A percentile compares a stretch with the other conserved stretches of the same genome.
Conservation (phyloP, 495 filamentous ascomycete genomes). For the Hyaloscypha bicolor region DNA sequence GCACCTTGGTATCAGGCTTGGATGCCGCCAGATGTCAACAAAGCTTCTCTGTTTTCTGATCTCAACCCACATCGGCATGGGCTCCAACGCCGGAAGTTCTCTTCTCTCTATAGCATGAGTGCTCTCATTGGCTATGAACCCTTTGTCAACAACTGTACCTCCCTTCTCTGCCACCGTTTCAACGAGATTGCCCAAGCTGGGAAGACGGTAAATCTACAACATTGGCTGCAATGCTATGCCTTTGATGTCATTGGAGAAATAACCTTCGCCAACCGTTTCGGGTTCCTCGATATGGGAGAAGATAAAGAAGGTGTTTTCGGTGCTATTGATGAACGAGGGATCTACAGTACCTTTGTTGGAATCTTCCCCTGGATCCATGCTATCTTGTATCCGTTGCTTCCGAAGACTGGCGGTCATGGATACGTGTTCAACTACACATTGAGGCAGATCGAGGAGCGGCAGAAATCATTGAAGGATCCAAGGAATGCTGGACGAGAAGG, state of each 20-base stretch:
- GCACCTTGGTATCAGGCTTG: slow-evolving; percentile 39
- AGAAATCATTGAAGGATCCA: slow-evolving; percentile 25
- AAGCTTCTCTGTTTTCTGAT: slow-evolving; percentile 37
- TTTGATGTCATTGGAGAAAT: slow-evolving; percentile 63
- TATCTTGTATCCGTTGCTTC: slow-evolving; percentile 42
- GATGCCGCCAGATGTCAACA: slow-evolving; percentile 27
- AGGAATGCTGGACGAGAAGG: slow-evolving; percentile 23
- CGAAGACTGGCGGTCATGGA: slow-evolving; percentile 44
- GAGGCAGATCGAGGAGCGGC: slow-evolving; percentile 44
- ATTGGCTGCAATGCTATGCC: slow-evolving; percentile 61
- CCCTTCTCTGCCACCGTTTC: slow-evolving; percentile 49
- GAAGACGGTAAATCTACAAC: slow-evolving; percentile 45
- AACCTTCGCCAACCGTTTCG: slow-evolving; percentile 56
- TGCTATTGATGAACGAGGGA: slow-evolving; percentile 41
- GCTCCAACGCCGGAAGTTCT: slow-evolving; percentile 40
- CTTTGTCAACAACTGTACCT: slow-evolving; percentile 54
- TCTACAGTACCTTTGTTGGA: slow-evolving; percentile 50
- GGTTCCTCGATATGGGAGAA: slow-evolving; percentile 52
- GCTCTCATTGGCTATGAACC: slow-evolving; percentile 56
- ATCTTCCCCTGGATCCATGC: slow-evolving; percentile 49
- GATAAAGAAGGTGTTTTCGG: slow-evolving; percentile 53
- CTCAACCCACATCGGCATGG: slow-evolving; percentile 33
- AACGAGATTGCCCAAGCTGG: slow-evolving; percentile 41
- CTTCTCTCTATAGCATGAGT: slow-evolving; percentile 54
- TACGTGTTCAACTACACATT: slow-evolving; percentile 48